phyloP scores from a whole-genome alignment of 805 yeast species.

The Candida ipomoeae region DNA sequence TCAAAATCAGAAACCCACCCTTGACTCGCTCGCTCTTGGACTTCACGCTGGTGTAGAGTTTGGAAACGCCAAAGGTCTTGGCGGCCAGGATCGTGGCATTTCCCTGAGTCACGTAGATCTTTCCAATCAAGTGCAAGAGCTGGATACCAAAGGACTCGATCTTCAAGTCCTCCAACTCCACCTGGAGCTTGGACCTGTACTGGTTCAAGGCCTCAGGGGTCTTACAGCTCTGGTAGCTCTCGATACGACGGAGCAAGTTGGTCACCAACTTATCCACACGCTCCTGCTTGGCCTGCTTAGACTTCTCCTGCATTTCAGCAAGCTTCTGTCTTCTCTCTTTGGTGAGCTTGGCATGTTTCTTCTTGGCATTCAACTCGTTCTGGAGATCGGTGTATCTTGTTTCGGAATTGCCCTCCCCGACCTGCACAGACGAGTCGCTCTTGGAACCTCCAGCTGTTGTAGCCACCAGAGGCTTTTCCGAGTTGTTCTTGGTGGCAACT shows the following conservation, averaged over 20 bases:
- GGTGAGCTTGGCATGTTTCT: constrained; percentile 29
- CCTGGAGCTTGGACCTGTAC: constrained; percentile 47
- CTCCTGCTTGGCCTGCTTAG: constrained; percentile 45
- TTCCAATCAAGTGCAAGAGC: constrained; percentile 77
- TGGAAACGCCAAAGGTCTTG: constrained; percentile 82
- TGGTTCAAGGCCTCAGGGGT: constrained; percentile 58
- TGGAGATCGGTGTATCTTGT: constrained; percentile 9
- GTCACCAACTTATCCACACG: constrained; percentile 49
- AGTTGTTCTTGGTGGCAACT: constrained; percentile 32
- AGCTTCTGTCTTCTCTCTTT: constrained; percentile 47
- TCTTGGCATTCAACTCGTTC: constrained; percentile 24
- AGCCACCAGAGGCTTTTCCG: constrained; percentile 11
- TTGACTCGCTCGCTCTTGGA: constrained; percentile 81
- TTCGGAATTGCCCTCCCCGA: not conserved
- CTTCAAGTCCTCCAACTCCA: constrained; percentile 76
- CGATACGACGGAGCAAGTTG: constrained; percentile 48
- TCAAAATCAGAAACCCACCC: constrained; percentile 76
- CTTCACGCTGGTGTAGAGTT: constrained; percentile 73
- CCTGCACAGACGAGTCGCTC: not conserved
- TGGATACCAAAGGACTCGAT: constrained; percentile 95
- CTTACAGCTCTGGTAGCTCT: constrained; percentile 52
- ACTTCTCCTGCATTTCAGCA: constrained; percentile 48
- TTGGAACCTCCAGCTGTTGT: constrained; percentile 24
- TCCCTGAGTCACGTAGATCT: constrained; percentile 71
- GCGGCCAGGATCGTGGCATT: constrained; percentile 67